Base-by-base conservation (phyloP, 192 early-diverging fungal genomes). In the Coemansia sp. region DNA sequence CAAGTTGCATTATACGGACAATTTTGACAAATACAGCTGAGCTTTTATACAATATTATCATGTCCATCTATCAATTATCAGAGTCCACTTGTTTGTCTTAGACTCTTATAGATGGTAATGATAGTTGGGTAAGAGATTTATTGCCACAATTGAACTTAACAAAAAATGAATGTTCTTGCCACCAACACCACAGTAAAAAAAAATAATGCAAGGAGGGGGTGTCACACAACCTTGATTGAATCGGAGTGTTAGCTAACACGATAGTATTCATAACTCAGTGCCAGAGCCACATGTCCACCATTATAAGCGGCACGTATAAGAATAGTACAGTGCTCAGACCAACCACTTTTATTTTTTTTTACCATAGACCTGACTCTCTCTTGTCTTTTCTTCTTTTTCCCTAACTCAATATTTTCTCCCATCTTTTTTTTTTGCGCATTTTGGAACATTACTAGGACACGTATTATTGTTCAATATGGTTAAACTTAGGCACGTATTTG, bases 391-490 rank as follows among this genome's bases (percentile, higher is more conserved):
- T 20, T 24, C 5, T 5, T 31, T 29, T 20, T 24, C 16, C n/a
- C 24, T 24, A 24, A 24, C 24, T 24, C 24, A 1, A 24, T 24
- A 24, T 24, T 24, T 24, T 31, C 13, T 20, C 16, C n/a, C 24
- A 3, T 55, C 12, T 16, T 2, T 55, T 9, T 31, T 31, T 55
- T 15, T 55, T 31, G 27, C 53, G 15, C 53, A 55, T 31, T 31
- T 31, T 12, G 11, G 12, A 11, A 31, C 15, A 29, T 31, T 31
- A 55, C 53, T 15, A 12, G 53, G 22, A 15, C 0, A 55, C 15
- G n/a, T 55, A 55, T 15, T 12, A 29, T 31, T 31, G 18, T 31
- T 31, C 24, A 13, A 36, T 11, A 74, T 74, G 73, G 20, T 52
- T 33, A 57, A 58, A 16, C 34, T 40, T 27, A 53, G 38, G 44